Conservation (phyloP, 2,329 filamentous ascomycete genomes). For the Diaporthe nobilis region DNA sequence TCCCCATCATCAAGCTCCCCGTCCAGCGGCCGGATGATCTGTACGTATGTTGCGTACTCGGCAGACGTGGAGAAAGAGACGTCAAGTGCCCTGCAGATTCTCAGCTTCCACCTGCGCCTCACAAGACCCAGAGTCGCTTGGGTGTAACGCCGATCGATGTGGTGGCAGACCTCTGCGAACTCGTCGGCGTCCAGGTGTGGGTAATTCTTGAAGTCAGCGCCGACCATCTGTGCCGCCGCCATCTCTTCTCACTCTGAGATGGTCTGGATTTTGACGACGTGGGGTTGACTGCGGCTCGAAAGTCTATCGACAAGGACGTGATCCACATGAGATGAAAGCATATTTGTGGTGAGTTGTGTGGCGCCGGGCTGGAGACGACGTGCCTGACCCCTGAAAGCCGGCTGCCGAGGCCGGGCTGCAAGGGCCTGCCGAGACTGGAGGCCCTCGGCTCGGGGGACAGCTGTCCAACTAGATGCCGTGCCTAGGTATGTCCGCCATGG, state of each 20-base stretch:
- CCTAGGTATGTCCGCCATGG: not conserved
- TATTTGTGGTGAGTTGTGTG: slow-evolving; percentile 21
- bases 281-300: slow-evolving; percentile 1
- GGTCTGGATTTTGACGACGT: not conserved
- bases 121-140: slow-evolving; percentile 69
- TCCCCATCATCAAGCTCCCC: slow-evolving; percentile 59
- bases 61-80: slow-evolving; percentile 57
- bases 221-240: slow-evolving; percentile 30
- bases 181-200: slow-evolving; percentile 74
- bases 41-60: slow-evolving; percentile 67
- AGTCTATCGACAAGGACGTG: not conserved
- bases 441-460: slow-evolving; percentile 19
- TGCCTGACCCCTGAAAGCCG: not conserved
- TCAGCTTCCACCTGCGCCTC: slow-evolving; percentile 68
- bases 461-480: slow-evolving; percentile 11
- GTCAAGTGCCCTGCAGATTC: slow-evolving; percentile 65
- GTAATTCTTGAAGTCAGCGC: slow-evolving; percentile 65
- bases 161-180: slow-evolving; percentile 75
- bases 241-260: not conserved
- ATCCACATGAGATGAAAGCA: slow-evolving; percentile 21
- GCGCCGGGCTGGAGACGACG: not conserved
- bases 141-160: slow-evolving; percentile 71
- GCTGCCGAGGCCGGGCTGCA: slow-evolving; percentile 8
- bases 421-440: slow-evolving; percentile 2
- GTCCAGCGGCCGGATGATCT: slow-evolving; percentile 69